Conservation (phyloP, 352 stramenopile genomes). For the Phytophthora melonis region DNA sequence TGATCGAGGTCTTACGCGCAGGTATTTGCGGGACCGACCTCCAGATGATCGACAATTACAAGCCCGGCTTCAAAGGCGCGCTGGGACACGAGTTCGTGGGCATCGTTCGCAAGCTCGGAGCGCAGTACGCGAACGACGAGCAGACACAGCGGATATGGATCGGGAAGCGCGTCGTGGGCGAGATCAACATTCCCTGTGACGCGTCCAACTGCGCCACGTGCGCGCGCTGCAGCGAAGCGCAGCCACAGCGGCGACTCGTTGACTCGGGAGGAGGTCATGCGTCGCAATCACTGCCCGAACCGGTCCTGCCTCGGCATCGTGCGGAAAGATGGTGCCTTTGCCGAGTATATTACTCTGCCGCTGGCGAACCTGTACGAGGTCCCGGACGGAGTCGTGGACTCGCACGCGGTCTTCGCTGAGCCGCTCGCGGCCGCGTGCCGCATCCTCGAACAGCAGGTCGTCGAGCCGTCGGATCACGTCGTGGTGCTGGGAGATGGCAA, state of each 20-base stretch:
- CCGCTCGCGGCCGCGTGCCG: slow-evolving; percentile 88
- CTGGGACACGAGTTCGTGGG: slow-evolving; percentile 93
- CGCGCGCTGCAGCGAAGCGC: slow-evolving; percentile 24
- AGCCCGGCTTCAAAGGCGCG: slow-evolving; percentile 67
- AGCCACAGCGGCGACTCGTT: slow-evolving; percentile 24
- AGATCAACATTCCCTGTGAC: slow-evolving; percentile 93
- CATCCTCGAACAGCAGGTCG: slow-evolving; percentile 85
- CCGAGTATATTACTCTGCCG: slow-evolving; percentile 85
- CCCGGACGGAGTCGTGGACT: slow-evolving; percentile 68
- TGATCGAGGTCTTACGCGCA: slow-evolving; percentile 69
- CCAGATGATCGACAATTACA: slow-evolving; percentile 82
- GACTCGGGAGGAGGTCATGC: slow-evolving; percentile 45
- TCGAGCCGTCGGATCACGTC: slow-evolving; percentile 64
- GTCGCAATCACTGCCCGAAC: slow-evolving; percentile 90
- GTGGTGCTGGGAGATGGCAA: slow-evolving; percentile 91
- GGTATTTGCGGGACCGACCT: slow-evolving; percentile 83
- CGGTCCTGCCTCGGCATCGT: slow-evolving; percentile 88
- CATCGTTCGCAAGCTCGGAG: slow-evolving; percentile 72
- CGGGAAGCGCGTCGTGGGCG: slow-evolving; percentile 88
- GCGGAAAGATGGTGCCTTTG: slow-evolving; percentile 81
- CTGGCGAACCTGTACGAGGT: slow-evolving; percentile 87
- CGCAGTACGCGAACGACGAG: slow-evolving; percentile 31
- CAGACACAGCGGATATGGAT: slow-evolving; percentile 48
- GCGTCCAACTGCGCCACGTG: slow-evolving; percentile 56
- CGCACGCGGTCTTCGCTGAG: slow-evolving; percentile 85